Percentiles rank a stretch among this genome's conserved stretches.
phyloP scores from a whole-genome alignment of 164 flowering plant species.

The Umbilicus rupestris region DNA sequence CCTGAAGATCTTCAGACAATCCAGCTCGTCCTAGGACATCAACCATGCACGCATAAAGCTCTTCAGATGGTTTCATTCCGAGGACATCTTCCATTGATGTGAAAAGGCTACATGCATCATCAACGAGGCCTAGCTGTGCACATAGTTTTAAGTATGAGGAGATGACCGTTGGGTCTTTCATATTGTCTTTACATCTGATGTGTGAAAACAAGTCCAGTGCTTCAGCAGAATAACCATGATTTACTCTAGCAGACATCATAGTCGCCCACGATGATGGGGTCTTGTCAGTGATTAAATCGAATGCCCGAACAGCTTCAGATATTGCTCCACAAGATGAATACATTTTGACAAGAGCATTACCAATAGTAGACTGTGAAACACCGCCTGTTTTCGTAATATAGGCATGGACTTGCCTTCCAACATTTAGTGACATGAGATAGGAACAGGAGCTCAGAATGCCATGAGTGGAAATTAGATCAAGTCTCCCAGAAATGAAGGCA shows the following conservation, averaged over 20 bases:
- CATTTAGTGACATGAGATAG: constrained; percentile 17
- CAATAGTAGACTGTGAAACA: constrained; percentile 15
- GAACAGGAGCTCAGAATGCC: constrained; percentile 18
- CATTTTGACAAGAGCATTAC: constrained; percentile 28
- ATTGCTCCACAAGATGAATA: constrained; percentile 24
- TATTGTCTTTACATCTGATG: constrained; percentile 16
- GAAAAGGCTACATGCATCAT: constrained; percentile 20
- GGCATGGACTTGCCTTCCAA: constrained; percentile 26
- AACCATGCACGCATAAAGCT: constrained; percentile 23
- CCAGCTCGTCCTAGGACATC: constrained; percentile 28
- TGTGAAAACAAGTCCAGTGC: constrained; percentile 21
- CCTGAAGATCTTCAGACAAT: constrained; percentile 24
- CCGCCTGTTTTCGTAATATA: constrained; percentile 25
- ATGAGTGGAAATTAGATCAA: constrained; percentile 14
- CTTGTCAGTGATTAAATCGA: constrained; percentile 16
- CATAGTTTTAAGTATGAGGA: constrained; percentile 21
- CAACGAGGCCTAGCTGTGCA: constrained; percentile 19
- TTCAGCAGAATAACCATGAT: constrained; percentile 24
- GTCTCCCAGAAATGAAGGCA: constrained; percentile 20
- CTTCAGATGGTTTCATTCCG: constrained; percentile 21
- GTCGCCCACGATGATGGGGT: constrained; percentile 20
- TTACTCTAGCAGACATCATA: constrained; percentile 22
- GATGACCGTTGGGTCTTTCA: constrained; percentile 15
- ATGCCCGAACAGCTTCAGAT: constrained; percentile 17
- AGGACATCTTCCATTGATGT: constrained; percentile 18